Evolutionary conservation across 768 basidiomycete species (phyloP), one percentile per base, ranked within the genome.

Genomic region (Cystofilobasidium capitatum): DNA sequence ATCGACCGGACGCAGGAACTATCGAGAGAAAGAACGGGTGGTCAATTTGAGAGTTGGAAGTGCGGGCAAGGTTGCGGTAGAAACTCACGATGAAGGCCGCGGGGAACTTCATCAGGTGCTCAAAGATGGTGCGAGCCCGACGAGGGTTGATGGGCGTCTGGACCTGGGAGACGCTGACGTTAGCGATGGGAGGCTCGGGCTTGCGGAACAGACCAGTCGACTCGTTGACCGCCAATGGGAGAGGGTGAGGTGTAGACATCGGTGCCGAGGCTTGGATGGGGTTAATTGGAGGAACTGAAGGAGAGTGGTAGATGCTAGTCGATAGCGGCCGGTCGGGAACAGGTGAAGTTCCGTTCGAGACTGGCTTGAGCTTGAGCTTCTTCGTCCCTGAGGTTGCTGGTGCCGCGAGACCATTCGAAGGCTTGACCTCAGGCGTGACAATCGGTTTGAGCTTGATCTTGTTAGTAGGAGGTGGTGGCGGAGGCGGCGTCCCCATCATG

Each of bases 1-100:
- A 76, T 97, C 87, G 24, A 97, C 94, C 3, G 94, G 89, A 29
- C 83, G 80, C 58, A 81, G 73, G 78, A 97, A 97, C 74, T 74
- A 51, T 29, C n/a, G n/a, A n/a, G 42, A 35, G 22, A 49, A 40
- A 31, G 65, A 58, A 73, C 69, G 51, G 7, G 24, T 14, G 24
- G 40, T 65, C 45, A 55, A 33, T 8, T 22, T 47, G 42, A 64
- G 36, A 29, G 33, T 64, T 7, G 14, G 45, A 60, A 55, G 26
- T 14, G 33, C 62, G 65, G 73, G 4, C 22, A 47, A 60, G 14
- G 14, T n/a, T 3, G 47, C 13, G 13, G n/a, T 0, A 13, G 5
- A 13, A 33, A 42, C 66, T 35, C 37, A 60, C 58, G 16, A 75
- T 71, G 31, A 73, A 60, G 29, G 59, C 31, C 1, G 73, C 71